These are phyloP conservation scores for Blastocystis sp. DNA, from an alignment of 352 stramenopile genomes.

Conservation along the genomic window DNA sequence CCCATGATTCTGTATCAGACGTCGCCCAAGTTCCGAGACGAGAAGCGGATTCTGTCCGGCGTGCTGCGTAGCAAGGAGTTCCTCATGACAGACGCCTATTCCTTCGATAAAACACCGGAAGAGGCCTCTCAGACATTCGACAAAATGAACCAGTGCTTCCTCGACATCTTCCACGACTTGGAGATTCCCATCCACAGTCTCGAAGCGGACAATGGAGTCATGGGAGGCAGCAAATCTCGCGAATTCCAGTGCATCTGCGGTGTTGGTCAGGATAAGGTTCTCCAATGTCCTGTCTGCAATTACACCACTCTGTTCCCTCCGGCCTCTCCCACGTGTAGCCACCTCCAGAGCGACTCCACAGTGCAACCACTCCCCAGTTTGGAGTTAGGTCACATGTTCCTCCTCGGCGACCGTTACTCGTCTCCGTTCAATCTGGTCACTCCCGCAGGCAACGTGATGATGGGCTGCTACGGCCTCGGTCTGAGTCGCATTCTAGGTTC, in stretches of 20 bases:
- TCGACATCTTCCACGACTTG: slow-evolving; percentile 27
- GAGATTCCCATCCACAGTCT: slow-evolving; percentile 29
- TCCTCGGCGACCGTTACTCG: slow-evolving; percentile 33
- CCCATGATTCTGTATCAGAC: slow-evolving; percentile 54
- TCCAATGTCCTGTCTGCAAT: not conserved
- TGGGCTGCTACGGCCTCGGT: slow-evolving; percentile 50
- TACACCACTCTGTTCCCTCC: not conserved
- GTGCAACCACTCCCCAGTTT: not conserved
- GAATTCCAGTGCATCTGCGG: slow-evolving; percentile 42
- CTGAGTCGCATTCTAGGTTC: slow-evolving; percentile 26
- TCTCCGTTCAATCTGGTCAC: not conserved
- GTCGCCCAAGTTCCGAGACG: slow-evolving; percentile 34
- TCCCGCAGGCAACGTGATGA: not conserved
- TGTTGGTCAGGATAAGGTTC: slow-evolving; percentile 9
- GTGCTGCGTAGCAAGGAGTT: slow-evolving; percentile 50
- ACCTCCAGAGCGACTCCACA: not conserved
- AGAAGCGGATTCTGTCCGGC: not conserved
- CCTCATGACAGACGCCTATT: slow-evolving; percentile 50
- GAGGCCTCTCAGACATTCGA: slow-evolving; percentile 22
- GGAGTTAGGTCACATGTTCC: slow-evolving; percentile 30
- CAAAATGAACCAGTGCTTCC: not conserved
- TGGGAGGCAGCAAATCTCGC: slow-evolving; percentile 7
- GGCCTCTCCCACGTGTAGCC: not conserved
- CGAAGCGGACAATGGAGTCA: slow-evolving; percentile 18
- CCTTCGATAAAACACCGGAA: slow-evolving; percentile 16